Conservation (phyloP, 1,284 basidiomycete species). For the Butyriboletus regius region DNA sequence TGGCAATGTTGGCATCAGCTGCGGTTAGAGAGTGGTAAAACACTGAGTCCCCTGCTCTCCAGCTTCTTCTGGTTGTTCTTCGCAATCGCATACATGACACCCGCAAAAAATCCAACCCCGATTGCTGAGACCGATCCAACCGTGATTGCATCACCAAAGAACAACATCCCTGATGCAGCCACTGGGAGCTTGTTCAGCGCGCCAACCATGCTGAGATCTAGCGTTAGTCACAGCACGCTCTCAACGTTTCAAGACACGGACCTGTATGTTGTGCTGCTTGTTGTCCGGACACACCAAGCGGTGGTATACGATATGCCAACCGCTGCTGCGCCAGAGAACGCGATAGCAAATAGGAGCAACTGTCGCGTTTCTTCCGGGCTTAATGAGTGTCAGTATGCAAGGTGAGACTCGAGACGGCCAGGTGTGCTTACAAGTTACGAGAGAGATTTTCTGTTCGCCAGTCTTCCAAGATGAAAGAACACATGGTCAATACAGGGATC, state of each 20-base stretch:
- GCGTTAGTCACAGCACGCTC: conserved; percentile 6
- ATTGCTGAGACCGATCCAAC: conserved; percentile 85
- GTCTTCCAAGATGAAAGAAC: conserved; percentile 82
- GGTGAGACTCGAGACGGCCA: not conserved
- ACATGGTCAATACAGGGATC: conserved; percentile 80
- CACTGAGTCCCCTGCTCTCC: conserved; percentile 44
- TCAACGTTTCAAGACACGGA: conserved; percentile 26
- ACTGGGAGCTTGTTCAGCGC: conserved; percentile 98
- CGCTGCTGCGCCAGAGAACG: conserved; percentile 92
- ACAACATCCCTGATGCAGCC: conserved; percentile 91
- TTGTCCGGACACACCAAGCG: conserved; percentile 95
- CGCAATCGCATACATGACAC: conserved; percentile 80
- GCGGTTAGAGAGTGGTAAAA: conserved; percentile 56
- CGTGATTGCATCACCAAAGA: conserved; percentile 87
- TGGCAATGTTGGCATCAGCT: conserved; percentile 33
- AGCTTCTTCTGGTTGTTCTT: conserved; percentile 80
- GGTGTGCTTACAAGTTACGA: conserved; percentile 74
- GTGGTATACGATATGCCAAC: conserved; percentile 98
- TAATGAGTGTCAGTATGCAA: conserved; percentile 11
- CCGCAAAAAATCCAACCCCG: conserved; percentile 83
- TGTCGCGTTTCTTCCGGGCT: conserved; percentile 80
- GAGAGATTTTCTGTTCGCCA: conserved; percentile 78
- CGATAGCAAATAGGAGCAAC: conserved; percentile 80
- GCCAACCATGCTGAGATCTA: conserved; percentile 81
- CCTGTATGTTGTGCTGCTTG: conserved; percentile 96